Base-by-base conservation (phyloP, 1,284 basidiomycete genomes). In the Ganoderma sinense region DNA sequence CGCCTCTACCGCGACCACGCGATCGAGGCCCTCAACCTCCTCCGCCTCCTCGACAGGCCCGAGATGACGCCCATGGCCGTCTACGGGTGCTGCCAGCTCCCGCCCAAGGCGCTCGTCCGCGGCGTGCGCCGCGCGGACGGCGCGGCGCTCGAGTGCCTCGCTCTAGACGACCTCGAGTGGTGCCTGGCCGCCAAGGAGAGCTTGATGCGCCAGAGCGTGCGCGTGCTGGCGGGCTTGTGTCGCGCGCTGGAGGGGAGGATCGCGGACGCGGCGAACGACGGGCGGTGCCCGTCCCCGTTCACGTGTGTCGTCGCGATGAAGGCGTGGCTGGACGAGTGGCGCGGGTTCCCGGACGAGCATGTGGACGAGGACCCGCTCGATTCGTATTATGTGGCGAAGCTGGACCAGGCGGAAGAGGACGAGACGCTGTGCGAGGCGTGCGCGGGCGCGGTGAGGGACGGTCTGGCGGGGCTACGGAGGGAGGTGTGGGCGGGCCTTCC, bases 21-120 rank as follows among this genome's bases (percentile, higher is more conserved):
- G 2, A 66, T 64, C n/a, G 65, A 69, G 45, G 69, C 63, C 5
- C 56, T 43, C 53, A 65, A 64, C 39, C 43, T 71, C 58, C 13
- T 70, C 7, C 62, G 58, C 23, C 29, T 48, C 18, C 63, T 64
- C 63, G 43, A 45, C 53, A 36, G 11, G 23, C 51, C 36, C 51
- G 63, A 40, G 36, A 55, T 64, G 51, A 4, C 56, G 8, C 51
- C 63, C 1, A 40, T 31, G 33, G 63, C 51, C 13, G 16, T 55
- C 13, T 64, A 64, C 36, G 45, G 51, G 13, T 51, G 48, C 63
- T 56, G 53, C 26, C 51, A 56, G 31, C 51, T 64, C 11, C 5
- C 0, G 26, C 39, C 48, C 14, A 20, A 16, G 0, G n/a, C 6
- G 26, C 31, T 63, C 23, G 11, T 48, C 5, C 20, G 2, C 0